Conservation (phyloP, 352 stramenopile genomes). For the Globisporangium spinosum region DNA sequence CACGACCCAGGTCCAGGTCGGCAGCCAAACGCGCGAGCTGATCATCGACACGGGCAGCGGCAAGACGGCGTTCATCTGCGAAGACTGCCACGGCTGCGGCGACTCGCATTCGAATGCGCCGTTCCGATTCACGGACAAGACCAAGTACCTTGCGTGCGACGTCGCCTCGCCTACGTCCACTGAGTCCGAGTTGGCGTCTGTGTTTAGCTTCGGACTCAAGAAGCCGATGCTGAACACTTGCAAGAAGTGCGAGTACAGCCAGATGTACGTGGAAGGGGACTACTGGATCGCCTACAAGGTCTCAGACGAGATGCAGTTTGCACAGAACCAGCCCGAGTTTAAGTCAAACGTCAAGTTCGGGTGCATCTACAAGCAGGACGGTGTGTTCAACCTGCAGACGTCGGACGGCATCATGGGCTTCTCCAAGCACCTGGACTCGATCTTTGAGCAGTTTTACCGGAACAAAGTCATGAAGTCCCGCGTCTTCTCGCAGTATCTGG, state of each 20-base stretch:
- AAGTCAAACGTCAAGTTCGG: conserved; percentile 85
- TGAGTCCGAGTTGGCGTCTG: conserved; percentile 4
- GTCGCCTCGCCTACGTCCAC: conserved; percentile 12
- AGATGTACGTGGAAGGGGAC: conserved; percentile 93
- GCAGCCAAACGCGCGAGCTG: conserved; percentile 67
- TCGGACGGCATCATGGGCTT: conserved; percentile 98
- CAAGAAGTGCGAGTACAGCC: conserved; percentile 79
- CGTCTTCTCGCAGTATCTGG: conserved; percentile 94
- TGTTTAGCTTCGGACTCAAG: conserved; percentile 23
- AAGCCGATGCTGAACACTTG: conserved; percentile 23
- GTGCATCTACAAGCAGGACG: conserved; percentile 91
- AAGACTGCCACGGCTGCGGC: conserved; percentile 87
- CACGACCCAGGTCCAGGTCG: conserved; percentile 64
- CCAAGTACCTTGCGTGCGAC: conserved; percentile 49
- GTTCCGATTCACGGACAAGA: conserved; percentile 48
- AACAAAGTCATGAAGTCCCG: conserved; percentile 75
- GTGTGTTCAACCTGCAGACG: conserved; percentile 89
- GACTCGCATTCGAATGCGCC: conserved; percentile 77
- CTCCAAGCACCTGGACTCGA: conserved; percentile 83
- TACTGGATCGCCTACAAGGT: conserved; percentile 91
- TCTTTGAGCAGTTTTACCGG: conserved; percentile 90
- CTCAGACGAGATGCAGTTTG: conserved; percentile 63
- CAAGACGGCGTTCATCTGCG: conserved; percentile 95
- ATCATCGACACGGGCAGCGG: conserved; percentile 96
- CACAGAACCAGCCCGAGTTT: conserved; percentile 19